Evolutionary conservation across 306 rosid species (phyloP).

Genomic region (Sindora glabra): DNA sequence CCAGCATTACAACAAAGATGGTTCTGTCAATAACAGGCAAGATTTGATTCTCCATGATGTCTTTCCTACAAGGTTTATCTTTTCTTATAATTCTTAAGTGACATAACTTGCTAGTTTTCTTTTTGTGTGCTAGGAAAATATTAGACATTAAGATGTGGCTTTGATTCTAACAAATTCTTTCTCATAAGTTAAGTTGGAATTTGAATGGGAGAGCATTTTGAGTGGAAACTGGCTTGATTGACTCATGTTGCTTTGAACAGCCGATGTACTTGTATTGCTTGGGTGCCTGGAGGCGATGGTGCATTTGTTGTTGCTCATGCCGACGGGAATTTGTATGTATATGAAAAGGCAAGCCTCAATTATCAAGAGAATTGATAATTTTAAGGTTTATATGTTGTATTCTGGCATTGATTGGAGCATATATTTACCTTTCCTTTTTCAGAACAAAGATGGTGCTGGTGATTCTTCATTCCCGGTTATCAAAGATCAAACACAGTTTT

Average conservation of each 20-base stretch:
- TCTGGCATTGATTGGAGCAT: constrained; percentile 6
- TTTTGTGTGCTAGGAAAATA: too few species aligned
- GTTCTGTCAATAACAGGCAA: constrained; percentile 87
- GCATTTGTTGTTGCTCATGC: constrained; percentile 87
- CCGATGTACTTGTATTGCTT: constrained; percentile 81
- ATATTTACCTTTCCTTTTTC: constrained; percentile 16
- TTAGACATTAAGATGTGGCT: too few species aligned
- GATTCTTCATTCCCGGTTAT: constrained; percentile 80
- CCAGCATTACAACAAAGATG: constrained; percentile 94
- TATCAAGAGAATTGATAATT: constrained; percentile 10
- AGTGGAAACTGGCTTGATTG: constrained; percentile 19
- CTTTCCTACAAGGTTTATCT: not conserved
- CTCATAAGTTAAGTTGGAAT: too few species aligned
- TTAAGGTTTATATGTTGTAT: constrained; percentile 1
- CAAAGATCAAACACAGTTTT: constrained; percentile 85
- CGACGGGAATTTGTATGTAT: constrained; percentile 86
- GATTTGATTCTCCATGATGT: constrained; percentile 12
- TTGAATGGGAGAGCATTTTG: too few species aligned
- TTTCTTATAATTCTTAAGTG: not conserved
- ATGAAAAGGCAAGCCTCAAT: constrained; percentile 74
- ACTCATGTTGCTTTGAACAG: constrained; percentile 49
- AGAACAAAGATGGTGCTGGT: constrained; percentile 85
- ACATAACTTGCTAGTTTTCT: not conserved
- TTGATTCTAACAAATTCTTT: too few species aligned
- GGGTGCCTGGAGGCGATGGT: constrained; percentile 94